Conservation (phyloP, 139 green algal genomes). For the Chlamydomonas incerta region DNA sequence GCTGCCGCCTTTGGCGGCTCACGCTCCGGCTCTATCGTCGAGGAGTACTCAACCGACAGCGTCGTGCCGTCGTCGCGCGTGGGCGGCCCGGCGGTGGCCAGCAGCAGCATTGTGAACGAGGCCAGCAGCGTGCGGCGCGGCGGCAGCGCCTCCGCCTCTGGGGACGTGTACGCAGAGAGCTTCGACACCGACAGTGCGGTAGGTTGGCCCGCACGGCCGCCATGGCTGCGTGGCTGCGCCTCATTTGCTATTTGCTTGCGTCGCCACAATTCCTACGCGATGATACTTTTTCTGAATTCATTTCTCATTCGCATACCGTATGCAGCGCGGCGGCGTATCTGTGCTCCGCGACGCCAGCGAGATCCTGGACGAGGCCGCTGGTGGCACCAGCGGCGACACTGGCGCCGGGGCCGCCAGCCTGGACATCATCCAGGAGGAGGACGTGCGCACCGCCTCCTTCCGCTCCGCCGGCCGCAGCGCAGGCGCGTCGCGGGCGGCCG, state of each 20-base stretch:
- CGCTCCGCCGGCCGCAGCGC: background rate
- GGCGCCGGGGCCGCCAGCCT: background rate
- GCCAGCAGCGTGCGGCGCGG: background rate
- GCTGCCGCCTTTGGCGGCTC: background rate
- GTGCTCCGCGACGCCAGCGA: background rate
- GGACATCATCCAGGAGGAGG: conserved; percentile 33
- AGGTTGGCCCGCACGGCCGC: background rate
- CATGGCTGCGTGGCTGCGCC: background rate
- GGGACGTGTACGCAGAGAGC: conserved; percentile 20
- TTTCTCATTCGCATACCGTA: too few relatives aligned
- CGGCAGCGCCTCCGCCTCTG: background rate
- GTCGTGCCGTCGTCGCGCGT: background rate
- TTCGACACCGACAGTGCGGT: conserved; percentile 18
- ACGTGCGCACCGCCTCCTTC: background rate
- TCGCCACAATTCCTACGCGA: too few relatives aligned
- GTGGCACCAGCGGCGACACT: background rate
- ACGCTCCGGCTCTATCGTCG: background rate
- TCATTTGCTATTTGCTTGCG: too few relatives aligned
- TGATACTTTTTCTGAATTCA: too few relatives aligned
- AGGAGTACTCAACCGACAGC: background rate
- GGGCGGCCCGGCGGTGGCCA: background rate
- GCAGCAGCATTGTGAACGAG: background rate
- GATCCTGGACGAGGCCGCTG: background rate
- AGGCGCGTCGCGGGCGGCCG: background rate
- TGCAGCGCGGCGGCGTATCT: background rate